Percentiles rank a stretch among this genome's conserved stretches.
These are phyloP conservation scores for Alternaria atra DNA, from an alignment of 2,329 filamentous ascomycete genomes.

Conservation along the genomic window DNA sequence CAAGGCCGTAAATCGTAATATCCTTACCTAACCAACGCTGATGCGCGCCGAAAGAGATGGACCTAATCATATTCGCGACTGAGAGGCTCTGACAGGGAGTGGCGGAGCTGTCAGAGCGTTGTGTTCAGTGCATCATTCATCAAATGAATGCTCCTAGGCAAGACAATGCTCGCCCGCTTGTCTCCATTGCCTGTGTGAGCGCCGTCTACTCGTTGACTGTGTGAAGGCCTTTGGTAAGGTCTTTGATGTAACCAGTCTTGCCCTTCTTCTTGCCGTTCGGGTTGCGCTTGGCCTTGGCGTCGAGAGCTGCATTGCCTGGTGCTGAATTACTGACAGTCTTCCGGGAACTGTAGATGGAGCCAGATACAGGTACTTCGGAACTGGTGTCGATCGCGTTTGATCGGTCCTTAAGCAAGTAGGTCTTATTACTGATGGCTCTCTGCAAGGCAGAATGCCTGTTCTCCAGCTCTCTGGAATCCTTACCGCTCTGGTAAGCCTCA, in stretches of 20 bases:
- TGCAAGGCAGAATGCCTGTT: background rate
- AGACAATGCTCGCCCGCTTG: too few relatives aligned
- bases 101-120: too few relatives aligned
- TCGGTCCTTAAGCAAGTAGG: background rate
- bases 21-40: too few relatives aligned
- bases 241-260: background rate
- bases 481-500: background rate
- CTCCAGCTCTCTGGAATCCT: background rate
- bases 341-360: background rate
- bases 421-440: background rate
- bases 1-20: too few relatives aligned
- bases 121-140: too few relatives aligned
- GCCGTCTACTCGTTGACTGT: background rate
- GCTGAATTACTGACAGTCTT: background rate
- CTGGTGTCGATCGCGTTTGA: background rate
- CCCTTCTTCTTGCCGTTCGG: background rate
- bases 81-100: too few relatives aligned
- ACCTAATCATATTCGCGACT: too few relatives aligned
- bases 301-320: background rate
- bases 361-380: background rate
- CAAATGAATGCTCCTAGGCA: too few relatives aligned
- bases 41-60: too few relatives aligned
- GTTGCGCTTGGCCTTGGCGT: background rate
- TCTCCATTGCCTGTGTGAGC: background rate
- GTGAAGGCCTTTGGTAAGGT: fast-evolving